Percentiles rank a stretch among this genome's conserved stretches.
These are phyloP conservation scores for Ascochyta rabiei DNA, from an alignment of 2,329 filamentous ascomycete genomes.

Conservation along the genomic window DNA sequence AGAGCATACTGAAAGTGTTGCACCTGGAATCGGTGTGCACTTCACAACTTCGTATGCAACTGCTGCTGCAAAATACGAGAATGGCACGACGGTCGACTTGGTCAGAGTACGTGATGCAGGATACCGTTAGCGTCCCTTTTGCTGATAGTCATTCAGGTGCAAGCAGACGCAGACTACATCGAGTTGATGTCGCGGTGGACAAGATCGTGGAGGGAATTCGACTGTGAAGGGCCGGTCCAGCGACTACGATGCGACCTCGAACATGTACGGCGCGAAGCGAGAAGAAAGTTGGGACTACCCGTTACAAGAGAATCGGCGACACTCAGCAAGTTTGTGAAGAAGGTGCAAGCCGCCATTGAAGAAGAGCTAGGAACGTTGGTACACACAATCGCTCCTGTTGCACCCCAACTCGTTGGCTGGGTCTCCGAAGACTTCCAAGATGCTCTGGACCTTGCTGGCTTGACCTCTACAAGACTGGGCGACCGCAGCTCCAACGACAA, in stretches of 20 bases:
- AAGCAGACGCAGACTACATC: conserved; percentile 31
- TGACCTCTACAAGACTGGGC: conserved; percentile 13
- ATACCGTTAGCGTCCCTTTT: not conserved
- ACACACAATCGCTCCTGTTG: conserved; percentile 23
- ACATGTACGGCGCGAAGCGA: conserved; percentile 10
- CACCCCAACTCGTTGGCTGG: conserved; percentile 20
- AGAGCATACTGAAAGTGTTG: conserved; percentile 3
- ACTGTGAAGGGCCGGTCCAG: conserved; percentile 11
- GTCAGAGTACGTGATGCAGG: conserved; percentile 19
- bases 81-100: conserved; percentile 32
- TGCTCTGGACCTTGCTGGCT: conserved; percentile 23
- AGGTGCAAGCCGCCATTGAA: conserved; percentile 23
- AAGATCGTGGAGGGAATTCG: conserved; percentile 4
- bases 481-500: not conserved
- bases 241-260: conserved; percentile 9
- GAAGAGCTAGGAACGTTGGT: conserved; percentile 19
- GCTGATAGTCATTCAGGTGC: conserved; percentile 7
- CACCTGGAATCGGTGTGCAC: conserved; percentile 32
- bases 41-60: conserved; percentile 36
- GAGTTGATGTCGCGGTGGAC: conserved; percentile 33
- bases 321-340: conserved; percentile 24
- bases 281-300: conserved; percentile 19
- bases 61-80: conserved; percentile 30
- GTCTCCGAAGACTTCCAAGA: conserved; percentile 22
- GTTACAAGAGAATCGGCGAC: conserved; percentile 22